Base-by-base conservation (phyloP, 2,329 filamentous ascomycete species). In the Aureobasidium pullulans region DNA sequence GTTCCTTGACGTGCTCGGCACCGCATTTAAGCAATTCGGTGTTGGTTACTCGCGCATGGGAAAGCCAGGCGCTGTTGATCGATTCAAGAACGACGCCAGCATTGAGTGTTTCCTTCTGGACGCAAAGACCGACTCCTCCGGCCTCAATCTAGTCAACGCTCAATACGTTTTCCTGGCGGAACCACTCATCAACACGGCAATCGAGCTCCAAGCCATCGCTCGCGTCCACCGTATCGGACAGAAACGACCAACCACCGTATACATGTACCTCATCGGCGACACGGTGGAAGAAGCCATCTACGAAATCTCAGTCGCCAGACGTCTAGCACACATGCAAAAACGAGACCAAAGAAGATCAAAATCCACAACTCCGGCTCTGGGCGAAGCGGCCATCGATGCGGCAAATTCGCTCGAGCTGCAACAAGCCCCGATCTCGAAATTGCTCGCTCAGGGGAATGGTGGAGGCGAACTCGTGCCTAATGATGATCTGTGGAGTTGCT, bases 211-310 rank as follows among this genome's bases (percentile, higher is more conserved):
- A 72, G 93, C 92, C 13, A 96, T 97, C 68, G 92, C 93, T 0
- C 87, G 94, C 59, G 92, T 99, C 1, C 91, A 99, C 70, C 85
- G 94, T 37, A 99, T 99, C 63, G 94, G 94, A 0, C 94, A 97
- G 73, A 81, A 86, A 63, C 85, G 89, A 54, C 82, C 89, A 64
- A 99, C 94, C 0, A 96, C 90, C 0, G 91, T 97, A 1, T 97
- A 92, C 88, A 87, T 96, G 72, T 97, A 97, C 70, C 81, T 97
- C 2, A 83, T 96, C n/a, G 84, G 87, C 15, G 89, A 88, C 54
- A 96, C 93, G 0, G 90, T 97, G 0, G 94, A 99, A 69, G 88
- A 96, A 74, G 88, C 88, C 1, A 95, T 97, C 63, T 91, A 97
- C 73, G 84, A 92, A 61, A 82, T 96, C 36, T 94, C 90, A 0